Base-by-base conservation (phyloP, 331 rosid genomes). In the Stylosanthes scabra region DNA sequence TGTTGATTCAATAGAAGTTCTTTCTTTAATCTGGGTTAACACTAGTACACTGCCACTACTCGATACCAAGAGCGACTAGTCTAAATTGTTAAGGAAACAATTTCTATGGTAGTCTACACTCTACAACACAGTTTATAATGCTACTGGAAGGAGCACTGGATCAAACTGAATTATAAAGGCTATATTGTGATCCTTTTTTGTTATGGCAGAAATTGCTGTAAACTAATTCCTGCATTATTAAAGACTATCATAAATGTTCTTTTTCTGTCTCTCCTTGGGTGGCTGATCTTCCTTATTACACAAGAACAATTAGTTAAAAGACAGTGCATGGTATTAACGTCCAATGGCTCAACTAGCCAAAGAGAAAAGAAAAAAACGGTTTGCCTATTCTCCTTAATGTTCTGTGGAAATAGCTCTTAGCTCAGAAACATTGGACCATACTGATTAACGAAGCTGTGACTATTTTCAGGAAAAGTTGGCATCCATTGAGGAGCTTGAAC, bases 381-480 rank as follows among this genome's bases (percentile, higher is more conserved):
- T 27, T 1, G n/a, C 44, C 52, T 37, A 63, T 79, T 60, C 59
- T 67, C 10, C 46, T 41, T 0, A 41, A 9, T 7, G 46, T 65
- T 65, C 63, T 25, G 49, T 40, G 42, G 54, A 20, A 29, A 59
- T 29, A 51, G 52, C 55, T 9, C 25, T 63, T 7, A 25, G 54
- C 65, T 45, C 47, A 66, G 67, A 61, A 31, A 51, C 70, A 55
- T 67, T 61, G 13, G 14, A 25, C 58, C 62, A 11, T 76, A 71
- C 60, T 66, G 58, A 72, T 71, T 77, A 68, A 72, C 75, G 60
- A 73, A 16, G 7, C 42, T 71, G 60, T 63, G 68, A 51, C 71
- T 27, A 11, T 52, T 82, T 72, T 65, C 87, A 95, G 99, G 97
- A 95, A 83, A 89, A 74, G 16, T 86, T 95, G 85, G 91, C 96